These are phyloP conservation scores for Wickerhamomyces sydowiorum DNA, from an alignment of 805 yeast species.

Conservation along the genomic window DNA sequence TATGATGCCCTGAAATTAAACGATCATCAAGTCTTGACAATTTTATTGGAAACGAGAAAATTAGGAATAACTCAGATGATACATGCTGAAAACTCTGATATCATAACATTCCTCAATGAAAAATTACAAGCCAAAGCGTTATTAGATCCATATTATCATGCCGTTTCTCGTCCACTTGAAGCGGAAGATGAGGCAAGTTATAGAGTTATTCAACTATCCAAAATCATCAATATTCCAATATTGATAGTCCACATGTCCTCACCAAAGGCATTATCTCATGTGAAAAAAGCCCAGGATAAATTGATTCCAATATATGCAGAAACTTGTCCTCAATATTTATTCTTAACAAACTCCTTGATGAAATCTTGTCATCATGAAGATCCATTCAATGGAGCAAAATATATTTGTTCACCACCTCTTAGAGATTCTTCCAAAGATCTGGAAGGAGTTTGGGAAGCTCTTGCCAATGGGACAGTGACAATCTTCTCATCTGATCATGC, in stretches of 20 bases:
- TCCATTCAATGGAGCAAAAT: conserved; percentile 41
- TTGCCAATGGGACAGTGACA: conserved; percentile 42
- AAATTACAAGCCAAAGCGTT: conserved; percentile 31
- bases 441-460: conserved; percentile 39
- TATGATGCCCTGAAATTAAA: conserved; percentile 36
- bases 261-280: conserved; percentile 33
- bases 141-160: conserved; percentile 39
- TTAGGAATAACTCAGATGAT: conserved; percentile 42
- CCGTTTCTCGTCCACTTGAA: conserved; percentile 36
- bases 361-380: conserved; percentile 27
- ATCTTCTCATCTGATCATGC: conserved; percentile 42
- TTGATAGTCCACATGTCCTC: conserved; percentile 45
- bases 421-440: conserved; percentile 33
- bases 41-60: conserved; percentile 33
- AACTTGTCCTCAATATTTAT: conserved; percentile 46
- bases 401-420: conserved; percentile 45
- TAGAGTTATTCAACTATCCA: conserved; percentile 38
- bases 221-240: conserved; percentile 38
- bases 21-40: conserved; percentile 35
- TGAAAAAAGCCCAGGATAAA: conserved; percentile 35
- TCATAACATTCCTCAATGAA: conserved; percentile 35
- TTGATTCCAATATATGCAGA: conserved; percentile 40
- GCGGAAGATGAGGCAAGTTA: conserved; percentile 47
- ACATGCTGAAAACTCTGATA: conserved; percentile 47
- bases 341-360: conserved; percentile 34